Base-by-base conservation (phyloP, 805 yeast species). In the Lachancea sp. region DNA sequence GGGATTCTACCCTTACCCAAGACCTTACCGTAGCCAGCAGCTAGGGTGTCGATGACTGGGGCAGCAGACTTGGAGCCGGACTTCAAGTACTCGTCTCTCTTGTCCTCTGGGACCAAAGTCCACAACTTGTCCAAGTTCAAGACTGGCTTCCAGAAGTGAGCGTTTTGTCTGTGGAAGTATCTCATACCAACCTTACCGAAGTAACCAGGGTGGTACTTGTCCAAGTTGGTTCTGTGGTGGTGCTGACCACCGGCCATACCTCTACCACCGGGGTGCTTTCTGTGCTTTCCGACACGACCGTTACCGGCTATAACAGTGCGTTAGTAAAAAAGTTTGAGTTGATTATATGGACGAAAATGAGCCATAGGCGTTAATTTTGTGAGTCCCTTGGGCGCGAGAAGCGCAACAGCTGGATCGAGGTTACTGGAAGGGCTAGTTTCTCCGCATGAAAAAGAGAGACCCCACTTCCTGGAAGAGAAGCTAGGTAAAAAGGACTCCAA, bases 201-300 rank as follows among this genome's bases (percentile, higher is more conserved):
- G 91, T 93, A 93, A 89, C 99, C 99, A 70, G 99, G 99, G 77
- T 93, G 99, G 96, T 86, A 93, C 78, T 91, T 93, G 77, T 93
- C 99, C 80, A 93, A 77, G 82, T 93, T 93, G 75, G 93, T 90
- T 83, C 99, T 88, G 96, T 93, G 99, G 79, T 93, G 99, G 78
- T 91, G 98, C 79, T 81, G 91, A 88, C 99, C 99, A 91, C 99
- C 99, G 73, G 99, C 99, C 90, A 78, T 91, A 93, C 99, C 99
- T 79, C 98, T 90, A 80, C 99, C 99, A 93, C 99, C 99, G 62
- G 99, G 97, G 69, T 86, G 93, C 95, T 93, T 93, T 89, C 99
- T 90, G 95, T 93, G 99, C 85, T 93, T 93, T 78, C 99, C 99
- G 77, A 93, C 78, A 83, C 99, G 95, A 86, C 99, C 99, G 76